Percentiles rank a stretch among this genome's conserved stretches.
Evolutionary conservation across 2,329 filamentous ascomycete species (phyloP).

Genomic region (Rachicladosporium sp.): DNA sequence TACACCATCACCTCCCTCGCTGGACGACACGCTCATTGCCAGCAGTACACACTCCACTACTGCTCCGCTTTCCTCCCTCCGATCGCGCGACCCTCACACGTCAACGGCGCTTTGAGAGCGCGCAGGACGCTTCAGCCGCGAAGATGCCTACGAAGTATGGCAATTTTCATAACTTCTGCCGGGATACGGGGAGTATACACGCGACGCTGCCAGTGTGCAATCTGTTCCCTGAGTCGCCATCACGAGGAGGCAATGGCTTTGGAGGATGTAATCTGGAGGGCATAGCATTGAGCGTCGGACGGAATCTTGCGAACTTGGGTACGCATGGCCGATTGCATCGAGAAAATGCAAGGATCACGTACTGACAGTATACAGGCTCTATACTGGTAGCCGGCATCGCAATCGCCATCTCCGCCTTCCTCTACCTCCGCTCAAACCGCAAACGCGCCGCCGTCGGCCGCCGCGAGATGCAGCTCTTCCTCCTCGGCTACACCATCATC

Average conservation of each 20-base stretch:
- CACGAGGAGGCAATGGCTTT: slow-evolving; percentile 48
- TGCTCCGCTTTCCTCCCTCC: too few relatives aligned
- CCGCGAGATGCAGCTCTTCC: slow-evolving; percentile 94
- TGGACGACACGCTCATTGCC: too few relatives aligned
- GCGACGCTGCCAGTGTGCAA: slow-evolving; percentile 34
- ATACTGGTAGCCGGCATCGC: slow-evolving; percentile 72
- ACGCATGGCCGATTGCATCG: slow-evolving; percentile 7
- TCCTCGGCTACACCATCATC: slow-evolving; percentile 73
- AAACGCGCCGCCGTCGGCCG: slow-evolving; percentile 83
- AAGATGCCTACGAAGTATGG: slow-evolving; percentile 19
- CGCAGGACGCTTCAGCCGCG: slow-evolving; percentile 3
- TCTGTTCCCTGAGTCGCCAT: slow-evolving; percentile 51
- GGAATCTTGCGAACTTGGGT: slow-evolving; percentile 73
- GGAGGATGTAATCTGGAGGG: slow-evolving; percentile 64
- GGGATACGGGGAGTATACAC: slow-evolving; percentile 32
- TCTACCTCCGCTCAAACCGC: slow-evolving; percentile 69
- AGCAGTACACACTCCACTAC: too few relatives aligned
- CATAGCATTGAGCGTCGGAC: slow-evolving; percentile 54
- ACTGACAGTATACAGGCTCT: slow-evolving; percentile 49
- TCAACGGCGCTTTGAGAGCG: not conserved
- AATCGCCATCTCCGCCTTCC: slow-evolving; percentile 52
- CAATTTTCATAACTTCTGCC: slow-evolving; percentile 34
- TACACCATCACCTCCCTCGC: too few relatives aligned
- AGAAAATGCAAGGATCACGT: too few relatives aligned
- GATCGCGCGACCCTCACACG: too few relatives aligned